Conservation (phyloP, 305 asterid genomes). For the Solanum hybrid region DNA sequence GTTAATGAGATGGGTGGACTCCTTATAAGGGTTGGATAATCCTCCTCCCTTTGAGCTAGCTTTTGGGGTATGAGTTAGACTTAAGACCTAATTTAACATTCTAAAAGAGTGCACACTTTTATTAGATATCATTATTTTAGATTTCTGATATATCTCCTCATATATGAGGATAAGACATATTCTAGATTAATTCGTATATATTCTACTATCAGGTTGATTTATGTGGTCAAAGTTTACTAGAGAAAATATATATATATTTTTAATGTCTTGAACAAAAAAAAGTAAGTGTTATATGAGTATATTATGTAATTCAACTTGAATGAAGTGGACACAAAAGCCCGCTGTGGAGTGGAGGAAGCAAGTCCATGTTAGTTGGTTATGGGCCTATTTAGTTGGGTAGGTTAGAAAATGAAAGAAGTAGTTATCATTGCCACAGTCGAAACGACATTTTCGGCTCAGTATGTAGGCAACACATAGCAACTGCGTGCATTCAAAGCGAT, state of each 20-base stretch:
- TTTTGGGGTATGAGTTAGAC: too few relatives aligned
- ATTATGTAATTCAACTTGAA: not conserved
- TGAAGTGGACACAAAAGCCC: not conserved
- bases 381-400: not conserved
- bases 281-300: not conserved
- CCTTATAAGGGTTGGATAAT: too few relatives aligned
- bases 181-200: not conserved
- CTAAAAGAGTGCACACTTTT: not conserved
- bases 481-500: too few relatives aligned
- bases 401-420: not conserved
- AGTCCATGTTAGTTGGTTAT: not conserved
- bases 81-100: too few relatives aligned
- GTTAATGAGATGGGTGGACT: too few relatives aligned
- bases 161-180: not conserved
- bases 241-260: too few relatives aligned
- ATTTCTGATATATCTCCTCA: not conserved
- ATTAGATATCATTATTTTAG: not conserved
- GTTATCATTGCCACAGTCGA: not conserved
- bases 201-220: not conserved
- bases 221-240: not conserved
- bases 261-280: not conserved
- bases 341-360: not conserved
- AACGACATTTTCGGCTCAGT: not conserved
- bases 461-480: too few relatives aligned
- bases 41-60: too few relatives aligned